Conservation (phyloP, 805 yeast genomes). For the Yarrowia divulgata region DNA sequence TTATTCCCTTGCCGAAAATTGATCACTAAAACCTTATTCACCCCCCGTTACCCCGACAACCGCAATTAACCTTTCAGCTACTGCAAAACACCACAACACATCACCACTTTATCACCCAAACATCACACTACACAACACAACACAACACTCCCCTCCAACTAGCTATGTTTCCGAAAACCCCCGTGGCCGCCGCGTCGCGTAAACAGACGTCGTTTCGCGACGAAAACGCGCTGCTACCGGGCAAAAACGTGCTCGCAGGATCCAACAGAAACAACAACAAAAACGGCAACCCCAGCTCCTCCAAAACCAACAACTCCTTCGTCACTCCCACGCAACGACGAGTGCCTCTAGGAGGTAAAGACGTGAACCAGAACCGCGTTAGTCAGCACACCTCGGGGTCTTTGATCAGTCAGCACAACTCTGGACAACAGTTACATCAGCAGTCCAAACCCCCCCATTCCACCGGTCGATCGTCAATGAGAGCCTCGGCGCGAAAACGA, state of each 20-base stretch:
- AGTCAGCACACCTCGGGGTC: too few relatives aligned
- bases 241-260: not conserved
- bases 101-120: not conserved
- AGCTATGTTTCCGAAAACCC: conserved; percentile 33
- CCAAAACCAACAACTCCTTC: too few relatives aligned
- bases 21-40: not conserved
- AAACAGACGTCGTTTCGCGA: conserved; percentile 30
- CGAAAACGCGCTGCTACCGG: conserved; percentile 27
- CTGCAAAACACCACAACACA: conserved; percentile 29
- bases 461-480: conserved; percentile 1
- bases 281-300: too few relatives aligned
- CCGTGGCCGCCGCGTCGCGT: conserved; percentile 25
- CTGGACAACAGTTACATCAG: not conserved
- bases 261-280: not conserved
- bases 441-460: not conserved
- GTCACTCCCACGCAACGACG: too few relatives aligned
- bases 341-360: conserved; percentile 25
- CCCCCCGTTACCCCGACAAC: too few relatives aligned
- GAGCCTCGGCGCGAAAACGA: conserved; percentile 17
- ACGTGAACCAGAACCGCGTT: too few relatives aligned
- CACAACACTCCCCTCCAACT: too few relatives aligned
- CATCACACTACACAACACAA: not conserved
- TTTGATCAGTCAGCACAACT: not conserved
- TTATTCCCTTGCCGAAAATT: too few relatives aligned
- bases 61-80: too few relatives aligned